Evolutionary conservation across 2,329 filamentous ascomycete genomes (phyloP), one percentile per base, ranked within the genome.

Genomic region (Trichoderma gracile): DNA sequence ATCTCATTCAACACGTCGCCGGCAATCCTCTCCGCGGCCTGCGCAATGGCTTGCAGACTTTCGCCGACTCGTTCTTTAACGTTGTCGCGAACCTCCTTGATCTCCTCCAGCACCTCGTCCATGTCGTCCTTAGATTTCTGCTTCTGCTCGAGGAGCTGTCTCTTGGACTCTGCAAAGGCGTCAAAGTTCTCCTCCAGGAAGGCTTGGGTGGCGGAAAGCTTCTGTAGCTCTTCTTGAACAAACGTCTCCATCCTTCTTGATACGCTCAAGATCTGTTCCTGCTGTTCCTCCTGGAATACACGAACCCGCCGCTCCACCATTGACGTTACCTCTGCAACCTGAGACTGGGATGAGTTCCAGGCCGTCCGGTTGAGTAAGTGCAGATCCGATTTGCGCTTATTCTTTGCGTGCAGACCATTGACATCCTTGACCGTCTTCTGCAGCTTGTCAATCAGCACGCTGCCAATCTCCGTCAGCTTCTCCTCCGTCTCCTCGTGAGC

Each of bases 101-200:
- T 97, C 74, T 96, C 94, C 71, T 95, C 91, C 10, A 99, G 82
- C 1, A 97, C 89, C n/a, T 86, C 81, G 71, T 97, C 93, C 91
- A 97, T 93, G 64, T 93, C 90, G 54, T 93, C 87, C 71, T 90
- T 91, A 3, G 92, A 89, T 67, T 83, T 81, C 25, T 84, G 81
- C 63, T 88, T 90, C 71, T 90, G 88, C 47, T 85, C 80, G 27
- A 90, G 83, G 17, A 96, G 83, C 69, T 90, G 85, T 57, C 82
- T 80, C 74, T 89, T 88, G 0, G 90, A 91, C 19, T 83, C 80
- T 45, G 86, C 82, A 70, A 97, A 92, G 0, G 83, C 82, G 8
- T 82, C 78, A 9, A 90, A 82, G 71, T 93, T 90, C 52, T 88
- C 82, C 60, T 90, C 82, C 2, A 97, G 78, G 69, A 94, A 87